Evolutionary conservation across 306 rosid species (phyloP), one percentile per base, ranked within the genome.

Genomic region (Erythrophleum fordii): DNA sequence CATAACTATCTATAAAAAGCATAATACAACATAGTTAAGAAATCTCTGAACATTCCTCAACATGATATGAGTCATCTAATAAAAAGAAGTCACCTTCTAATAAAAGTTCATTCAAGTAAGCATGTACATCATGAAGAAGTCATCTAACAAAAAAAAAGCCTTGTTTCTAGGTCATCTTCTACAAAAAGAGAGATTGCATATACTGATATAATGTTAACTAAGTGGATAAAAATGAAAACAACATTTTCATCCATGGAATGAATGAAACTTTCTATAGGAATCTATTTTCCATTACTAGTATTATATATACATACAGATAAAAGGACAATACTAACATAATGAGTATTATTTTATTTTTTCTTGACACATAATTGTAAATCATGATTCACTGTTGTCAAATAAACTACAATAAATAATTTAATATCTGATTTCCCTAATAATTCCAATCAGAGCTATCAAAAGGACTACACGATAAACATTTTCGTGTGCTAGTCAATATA

Each of bases 171-270:
- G 65, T 16, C 62, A 76, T 62, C 61, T 67, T 48, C 62, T 67
- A 22, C 34, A 10, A 26, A 22, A 14, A 22, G 5, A 25, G 17
- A 45, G 42, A 39, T 28, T 41, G 48, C 60, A 39, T 17, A 28
- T 58, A 6, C 67, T 59, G 11, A 31, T 59, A 72, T 35, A 48
- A 69, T 44, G 17, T 7, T 29, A 34, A 61, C 34, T 61, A 60
- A 48, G 78, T 58, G 39, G 72, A 56, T n/a, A 14, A 67, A 46
- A 81, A 20, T 55, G 68, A 59, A 52, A 83, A 42, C 60, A 59
- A 90, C 98, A 90, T 93, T 93, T 70, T 93, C 97, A 82, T 93
- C 98, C 81, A 93, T 76, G 29, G 91, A 77, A 83, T 90, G 97
- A 83, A 93, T 70, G 80, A 91, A 93, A 69, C 86, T 88, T 82